Percentiles rank a stretch among this genome's conserved stretches.
These are phyloP conservation scores for Helenozyma baotianmanensis DNA, from an alignment of 805 yeast species.

Conservation along the genomic window DNA sequence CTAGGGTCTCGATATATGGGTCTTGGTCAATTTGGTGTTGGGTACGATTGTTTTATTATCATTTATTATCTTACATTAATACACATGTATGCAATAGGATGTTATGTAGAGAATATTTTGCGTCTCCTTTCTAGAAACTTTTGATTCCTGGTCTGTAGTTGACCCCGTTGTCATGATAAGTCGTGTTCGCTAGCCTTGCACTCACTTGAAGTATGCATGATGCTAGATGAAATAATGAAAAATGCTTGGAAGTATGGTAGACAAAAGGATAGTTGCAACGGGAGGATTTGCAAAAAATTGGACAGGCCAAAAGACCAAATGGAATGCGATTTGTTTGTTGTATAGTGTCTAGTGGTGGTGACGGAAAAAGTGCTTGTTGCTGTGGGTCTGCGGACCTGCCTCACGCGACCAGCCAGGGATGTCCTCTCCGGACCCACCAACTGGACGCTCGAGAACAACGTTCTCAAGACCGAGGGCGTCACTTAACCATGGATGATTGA, in stretches of 20 bases:
- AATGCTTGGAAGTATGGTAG: no score
- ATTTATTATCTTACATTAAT: not conserved
- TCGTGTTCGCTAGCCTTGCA: no score
- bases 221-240: no score
- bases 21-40: not conserved
- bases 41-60: not conserved
- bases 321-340: no score
- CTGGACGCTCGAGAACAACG: constrained; percentile 64
- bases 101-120: no score
- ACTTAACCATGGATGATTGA: constrained; percentile 78
- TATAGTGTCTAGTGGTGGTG: constrained; percentile 8
- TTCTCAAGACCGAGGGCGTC: constrained; percentile 76
- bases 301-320: no score
- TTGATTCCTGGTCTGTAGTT: no score
- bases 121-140: no score
- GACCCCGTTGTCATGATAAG: no score
- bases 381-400: constrained; percentile 22
- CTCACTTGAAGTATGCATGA: no score
- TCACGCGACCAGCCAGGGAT: constrained; percentile 89
- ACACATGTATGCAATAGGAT: not conserved
- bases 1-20: not conserved
- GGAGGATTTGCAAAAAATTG: constrained; percentile 2
- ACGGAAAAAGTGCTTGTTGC: constrained; percentile 10
- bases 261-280: no score
- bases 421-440: constrained; percentile 80